Conservation (phyloP, 805 yeast species). For the Myxozyma udenii region DNA sequence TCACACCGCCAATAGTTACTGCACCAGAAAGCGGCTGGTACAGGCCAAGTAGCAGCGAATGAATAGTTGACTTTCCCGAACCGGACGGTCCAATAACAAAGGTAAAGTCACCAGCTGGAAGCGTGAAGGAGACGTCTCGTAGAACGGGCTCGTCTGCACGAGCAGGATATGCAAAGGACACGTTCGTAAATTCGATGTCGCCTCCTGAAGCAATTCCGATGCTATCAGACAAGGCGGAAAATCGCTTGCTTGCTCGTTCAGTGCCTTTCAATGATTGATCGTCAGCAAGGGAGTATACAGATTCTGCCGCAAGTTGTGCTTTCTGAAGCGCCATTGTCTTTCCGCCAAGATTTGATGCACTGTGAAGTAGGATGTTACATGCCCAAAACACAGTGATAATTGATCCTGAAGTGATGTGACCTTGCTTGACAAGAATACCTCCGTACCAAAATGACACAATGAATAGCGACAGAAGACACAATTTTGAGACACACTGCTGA, state of each 20-base stretch:
- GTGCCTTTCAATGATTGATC: slow-evolving; percentile 12
- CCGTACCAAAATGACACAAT: slow-evolving; percentile 95
- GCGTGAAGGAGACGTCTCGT: slow-evolving; percentile 45
- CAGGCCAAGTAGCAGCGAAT: slow-evolving; percentile 58
- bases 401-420: slow-evolving; percentile 53
- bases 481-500: slow-evolving; percentile 57
- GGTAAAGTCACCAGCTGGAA: slow-evolving; percentile 49
- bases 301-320: slow-evolving; percentile 64
- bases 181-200: slow-evolving; percentile 11
- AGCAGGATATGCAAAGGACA: slow-evolving; percentile 58
- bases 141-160: slow-evolving; percentile 50
- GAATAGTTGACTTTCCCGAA: slow-evolving; percentile 85
- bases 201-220: slow-evolving; percentile 50
- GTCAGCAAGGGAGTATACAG: slow-evolving; percentile 38
- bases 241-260: neutral
- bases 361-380: slow-evolving; percentile 67
- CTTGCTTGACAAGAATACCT: slow-evolving; percentile 54
- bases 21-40: slow-evolving; percentile 55
- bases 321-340: slow-evolving; percentile 63
- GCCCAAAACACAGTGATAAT: slow-evolving; percentile 82
- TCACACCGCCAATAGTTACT: slow-evolving; percentile 55
- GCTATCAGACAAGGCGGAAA: slow-evolving; percentile 38
- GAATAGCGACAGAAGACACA: slow-evolving; percentile 67
- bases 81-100: slow-evolving; percentile 88
- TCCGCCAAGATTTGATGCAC: slow-evolving; percentile 53